phyloP scores from a whole-genome alignment of 2,329 filamentous ascomycete genomes.

The Epichloe amarillans region DNA sequence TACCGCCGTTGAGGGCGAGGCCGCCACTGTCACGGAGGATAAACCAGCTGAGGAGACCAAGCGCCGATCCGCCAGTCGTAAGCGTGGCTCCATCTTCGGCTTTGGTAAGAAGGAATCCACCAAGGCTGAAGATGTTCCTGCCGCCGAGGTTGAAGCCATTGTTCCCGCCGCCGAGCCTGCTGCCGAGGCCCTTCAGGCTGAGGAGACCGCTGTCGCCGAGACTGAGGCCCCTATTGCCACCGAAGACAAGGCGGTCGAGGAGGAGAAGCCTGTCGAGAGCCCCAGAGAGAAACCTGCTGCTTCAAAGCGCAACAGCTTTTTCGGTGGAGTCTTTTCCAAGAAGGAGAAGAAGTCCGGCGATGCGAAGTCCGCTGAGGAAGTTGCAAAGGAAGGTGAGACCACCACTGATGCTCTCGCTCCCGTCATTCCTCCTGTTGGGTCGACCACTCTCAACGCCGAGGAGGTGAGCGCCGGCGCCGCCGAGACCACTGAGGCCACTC shows the following conservation, averaged over 20 bases:
- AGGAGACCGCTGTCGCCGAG: slow-evolving; percentile 25
- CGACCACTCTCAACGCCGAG: slow-evolving; percentile 41
- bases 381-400: slow-evolving; percentile 28
- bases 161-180: slow-evolving; percentile 23
- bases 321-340: slow-evolving; percentile 36
- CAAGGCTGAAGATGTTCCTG: slow-evolving; percentile 19
- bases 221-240: slow-evolving; percentile 15
- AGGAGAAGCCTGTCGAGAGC: slow-evolving; percentile 27
- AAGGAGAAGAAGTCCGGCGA: slow-evolving; percentile 48
- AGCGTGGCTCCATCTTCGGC: slow-evolving; percentile 53
- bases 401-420: slow-evolving; percentile 39
- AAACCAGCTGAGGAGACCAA: slow-evolving; percentile 38
- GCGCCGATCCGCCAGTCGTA: slow-evolving; percentile 50
- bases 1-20: slow-evolving; percentile 16
- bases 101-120: slow-evolving; percentile 39
- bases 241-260: slow-evolving; percentile 20
- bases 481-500: slow-evolving; percentile 32
- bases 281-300: slow-evolving; percentile 36
- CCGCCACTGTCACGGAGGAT: slow-evolving; percentile 15
- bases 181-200: slow-evolving; percentile 21
- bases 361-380: slow-evolving; percentile 27
- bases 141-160: slow-evolving; percentile 18
- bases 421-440: slow-evolving; percentile 46
- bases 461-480: slow-evolving; percentile 36
- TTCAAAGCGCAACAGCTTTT: slow-evolving; percentile 44